Conservation (phyloP, 306 rosid species). For the Cajanus cajan region DNA sequence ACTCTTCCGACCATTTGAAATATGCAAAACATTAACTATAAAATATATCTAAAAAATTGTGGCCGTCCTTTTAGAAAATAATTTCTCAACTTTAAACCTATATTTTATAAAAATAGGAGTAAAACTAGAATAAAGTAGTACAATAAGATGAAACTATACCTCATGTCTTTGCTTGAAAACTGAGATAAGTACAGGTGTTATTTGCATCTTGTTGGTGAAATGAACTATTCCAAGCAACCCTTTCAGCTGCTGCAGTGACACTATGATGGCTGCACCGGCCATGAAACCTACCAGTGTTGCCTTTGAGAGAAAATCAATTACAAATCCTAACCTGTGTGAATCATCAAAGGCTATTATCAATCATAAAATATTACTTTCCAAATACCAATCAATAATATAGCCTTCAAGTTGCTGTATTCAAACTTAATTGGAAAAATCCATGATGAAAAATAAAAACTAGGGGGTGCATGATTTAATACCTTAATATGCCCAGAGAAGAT, state of each 20-base stretch:
- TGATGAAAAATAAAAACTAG: background rate
- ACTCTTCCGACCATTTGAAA: background rate
- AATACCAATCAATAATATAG: background rate
- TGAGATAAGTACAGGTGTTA: constrained; percentile 68
- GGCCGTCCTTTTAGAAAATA: background rate
- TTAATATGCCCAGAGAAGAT: constrained; percentile 78
- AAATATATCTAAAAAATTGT: background rate
- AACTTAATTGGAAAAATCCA: background rate
- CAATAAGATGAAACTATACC: constrained; percentile 44
- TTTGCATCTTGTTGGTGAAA: constrained; percentile 85
- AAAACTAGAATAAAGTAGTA: background rate
- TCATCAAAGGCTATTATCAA: constrained; percentile 18
- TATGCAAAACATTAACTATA: background rate
- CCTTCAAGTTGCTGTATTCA: background rate
- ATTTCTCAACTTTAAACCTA: background rate
- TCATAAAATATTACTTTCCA: constrained; percentile 2
- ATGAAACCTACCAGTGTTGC: constrained; percentile 92
- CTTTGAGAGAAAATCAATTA: constrained; percentile 94
- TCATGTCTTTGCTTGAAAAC: constrained; percentile 61
- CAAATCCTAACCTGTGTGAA: constrained; percentile 73
- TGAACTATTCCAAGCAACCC: constrained; percentile 87
- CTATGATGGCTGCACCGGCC: constrained; percentile 99
- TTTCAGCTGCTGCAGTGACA: constrained; percentile 85
- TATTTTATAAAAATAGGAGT: background rate
- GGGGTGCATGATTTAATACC: constrained; percentile 48